Evolutionary conservation across 495 filamentous ascomycete genomes (phyloP).

Genomic region (Halenospora varia): DNA sequence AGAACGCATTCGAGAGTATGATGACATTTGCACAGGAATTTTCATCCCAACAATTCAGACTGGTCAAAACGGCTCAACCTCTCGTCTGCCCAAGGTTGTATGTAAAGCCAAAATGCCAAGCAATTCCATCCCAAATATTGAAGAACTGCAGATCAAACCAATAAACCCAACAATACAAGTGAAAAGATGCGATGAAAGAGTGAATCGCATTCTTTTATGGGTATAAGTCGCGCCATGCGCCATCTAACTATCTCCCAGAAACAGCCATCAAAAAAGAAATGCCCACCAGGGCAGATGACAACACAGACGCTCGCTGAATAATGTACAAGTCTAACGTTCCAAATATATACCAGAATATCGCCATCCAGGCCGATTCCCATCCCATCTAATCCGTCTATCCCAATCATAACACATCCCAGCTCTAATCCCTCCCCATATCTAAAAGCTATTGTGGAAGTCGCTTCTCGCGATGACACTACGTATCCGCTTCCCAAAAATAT

Average conservation of each 20-base stretch:
- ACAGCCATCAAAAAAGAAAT: not conserved
- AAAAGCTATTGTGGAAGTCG: slow-evolving; percentile 37
- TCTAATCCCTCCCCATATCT: not conserved
- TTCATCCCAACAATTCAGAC: too few relatives aligned
- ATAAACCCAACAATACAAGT: too few relatives aligned
- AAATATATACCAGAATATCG: too few relatives aligned
- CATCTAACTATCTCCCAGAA: not conserved
- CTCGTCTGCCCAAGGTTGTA: too few relatives aligned
- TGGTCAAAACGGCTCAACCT: too few relatives aligned
- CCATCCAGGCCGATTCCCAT: not conserved
- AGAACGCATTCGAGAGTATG: too few relatives aligned
- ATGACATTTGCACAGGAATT: too few relatives aligned
- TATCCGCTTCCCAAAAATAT: slow-evolving; percentile 48
- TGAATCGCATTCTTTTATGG: slow-evolving; percentile 10
- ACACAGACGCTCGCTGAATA: not conserved
- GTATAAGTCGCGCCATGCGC: not conserved
- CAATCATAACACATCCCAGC: not conserved
- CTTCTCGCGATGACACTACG: slow-evolving; percentile 42
- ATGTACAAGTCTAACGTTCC: too few relatives aligned
- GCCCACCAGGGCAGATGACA: not conserved
- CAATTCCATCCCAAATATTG: too few relatives aligned
- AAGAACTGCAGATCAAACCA: too few relatives aligned
- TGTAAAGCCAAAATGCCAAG: too few relatives aligned
- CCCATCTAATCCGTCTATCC: not conserved
- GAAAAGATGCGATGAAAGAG: slow-evolving; percentile 8